Conservation (phyloP, 257 asterid genomes). For the Marsdenia floribunda region DNA sequence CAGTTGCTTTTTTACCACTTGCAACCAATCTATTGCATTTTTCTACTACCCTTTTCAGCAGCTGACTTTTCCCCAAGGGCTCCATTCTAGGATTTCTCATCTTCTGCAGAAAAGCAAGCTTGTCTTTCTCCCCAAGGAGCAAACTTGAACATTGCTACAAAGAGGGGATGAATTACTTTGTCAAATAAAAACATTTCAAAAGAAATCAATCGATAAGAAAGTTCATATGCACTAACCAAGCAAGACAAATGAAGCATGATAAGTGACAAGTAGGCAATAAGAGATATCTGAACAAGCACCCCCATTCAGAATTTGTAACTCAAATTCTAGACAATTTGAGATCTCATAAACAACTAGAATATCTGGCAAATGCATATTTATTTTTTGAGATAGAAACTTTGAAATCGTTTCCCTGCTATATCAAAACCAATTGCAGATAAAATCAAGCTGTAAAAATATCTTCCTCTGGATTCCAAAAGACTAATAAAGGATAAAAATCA, state of each 20-base stretch:
- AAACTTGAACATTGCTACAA: conserved; percentile 66
- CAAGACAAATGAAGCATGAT: neutral
- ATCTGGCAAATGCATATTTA: neutral
- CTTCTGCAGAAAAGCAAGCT: conserved; percentile 43
- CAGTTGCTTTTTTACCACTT: conserved; percentile 35
- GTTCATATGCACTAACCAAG: neutral
- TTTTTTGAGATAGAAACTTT: neutral
- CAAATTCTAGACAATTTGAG: neutral
- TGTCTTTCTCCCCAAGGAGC: conserved; percentile 59
- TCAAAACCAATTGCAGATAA: neutral
- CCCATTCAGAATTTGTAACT: neutral
- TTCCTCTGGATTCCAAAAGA: neutral
- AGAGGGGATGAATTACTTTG: neutral
- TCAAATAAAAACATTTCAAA: neutral
- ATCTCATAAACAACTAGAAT: neutral
- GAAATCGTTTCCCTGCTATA: neutral
- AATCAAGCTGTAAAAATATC: neutral
- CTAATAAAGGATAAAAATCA: neutral
- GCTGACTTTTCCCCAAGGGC: conserved; percentile 52
- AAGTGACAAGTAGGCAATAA: neutral
- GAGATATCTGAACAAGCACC: neutral
- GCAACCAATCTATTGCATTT: conserved; percentile 53
- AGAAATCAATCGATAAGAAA: neutral
- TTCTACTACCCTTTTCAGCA: conserved; percentile 45
- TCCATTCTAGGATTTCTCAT: conserved; percentile 70